Evolutionary conservation across 192 early-diverging fungal species (phyloP).

Genomic region (Coemansia sp.): DNA sequence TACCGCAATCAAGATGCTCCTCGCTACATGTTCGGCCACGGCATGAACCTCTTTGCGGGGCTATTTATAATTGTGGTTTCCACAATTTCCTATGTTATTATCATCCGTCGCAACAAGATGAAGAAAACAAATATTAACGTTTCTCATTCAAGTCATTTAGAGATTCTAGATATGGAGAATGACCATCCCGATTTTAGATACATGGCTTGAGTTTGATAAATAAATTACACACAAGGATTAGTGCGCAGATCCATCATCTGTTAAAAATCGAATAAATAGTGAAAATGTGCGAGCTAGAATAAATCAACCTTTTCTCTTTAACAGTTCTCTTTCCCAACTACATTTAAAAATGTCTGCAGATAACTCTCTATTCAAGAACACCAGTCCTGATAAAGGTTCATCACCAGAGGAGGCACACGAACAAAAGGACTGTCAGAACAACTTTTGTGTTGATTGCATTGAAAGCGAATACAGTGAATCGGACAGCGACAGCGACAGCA

Average conservation of each 20-base stretch:
- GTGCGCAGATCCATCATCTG: no score
- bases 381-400: no score
- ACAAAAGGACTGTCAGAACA: constrained; percentile 15
- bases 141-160: constrained; percentile 21
- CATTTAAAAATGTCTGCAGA: neutral
- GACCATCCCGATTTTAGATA: constrained; percentile 11
- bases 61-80: constrained; percentile 26
- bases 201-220: neutral
- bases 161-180: constrained; percentile 26
- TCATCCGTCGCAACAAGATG: constrained; percentile 30
- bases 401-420: no score
- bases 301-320: neutral
- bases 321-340: neutral
- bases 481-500: constrained; percentile 12
- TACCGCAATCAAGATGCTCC: constrained; percentile 51
- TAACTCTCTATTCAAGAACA: constrained; percentile 15
- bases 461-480: constrained; percentile 29
- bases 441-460: constrained; percentile 12
- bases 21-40: constrained; percentile 42
- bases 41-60: constrained; percentile 46
- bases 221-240: neutral
- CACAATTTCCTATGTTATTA: constrained; percentile 25
- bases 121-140: constrained; percentile 36
- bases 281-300: no score
- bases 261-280: no score